Percentiles rank a stretch among this genome's conserved stretches.
These are phyloP conservation scores for Hyparrhenia diplandra DNA, from an alignment of 176 grass and related monocot genomes.

Conservation along the genomic window DNA sequence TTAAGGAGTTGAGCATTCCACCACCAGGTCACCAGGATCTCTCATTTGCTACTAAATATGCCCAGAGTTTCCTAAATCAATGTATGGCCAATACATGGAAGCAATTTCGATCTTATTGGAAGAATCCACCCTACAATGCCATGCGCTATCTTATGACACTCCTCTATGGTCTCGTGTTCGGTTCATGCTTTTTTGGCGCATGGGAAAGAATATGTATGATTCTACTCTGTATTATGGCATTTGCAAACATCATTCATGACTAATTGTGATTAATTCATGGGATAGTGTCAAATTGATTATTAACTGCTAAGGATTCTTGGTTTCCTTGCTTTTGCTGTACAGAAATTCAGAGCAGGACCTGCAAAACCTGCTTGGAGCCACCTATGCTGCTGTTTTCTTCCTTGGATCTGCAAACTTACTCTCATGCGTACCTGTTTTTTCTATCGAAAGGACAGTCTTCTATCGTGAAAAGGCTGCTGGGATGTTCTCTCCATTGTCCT, in stretches of 20 bases:
- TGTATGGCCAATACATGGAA: slow-evolving; percentile 83
- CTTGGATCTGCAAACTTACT: slow-evolving; percentile 60
- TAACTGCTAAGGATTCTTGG: not conserved
- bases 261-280: not conserved
- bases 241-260: not conserved
- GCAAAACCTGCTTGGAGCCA: slow-evolving; percentile 61
- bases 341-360: slow-evolving; percentile 54
- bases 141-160: slow-evolving; percentile 74
- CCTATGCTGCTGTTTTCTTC: slow-evolving; percentile 77
- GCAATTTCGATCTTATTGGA: slow-evolving; percentile 83
- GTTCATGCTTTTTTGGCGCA: slow-evolving; percentile 79
- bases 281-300: slow-evolving; percentile 4
- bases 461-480: slow-evolving; percentile 93
- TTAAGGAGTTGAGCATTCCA: slow-evolving; percentile 72
- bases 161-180: slow-evolving; percentile 60
- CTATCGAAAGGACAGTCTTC: slow-evolving; percentile 72
- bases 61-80: slow-evolving; percentile 64
- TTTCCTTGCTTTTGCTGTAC: slow-evolving; percentile 27
- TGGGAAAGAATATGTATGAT: slow-evolving; percentile 64
- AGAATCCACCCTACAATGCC: slow-evolving; percentile 85
- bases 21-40: slow-evolving; percentile 53
- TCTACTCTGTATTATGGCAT: not conserved
- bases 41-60: slow-evolving; percentile 72
- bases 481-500: slow-evolving; percentile 89
- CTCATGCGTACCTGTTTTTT: slow-evolving; percentile 59